Evolutionary conservation across 768 basidiomycete species (phyloP).

Genomic region (Panaeolus papilionaceus): DNA sequence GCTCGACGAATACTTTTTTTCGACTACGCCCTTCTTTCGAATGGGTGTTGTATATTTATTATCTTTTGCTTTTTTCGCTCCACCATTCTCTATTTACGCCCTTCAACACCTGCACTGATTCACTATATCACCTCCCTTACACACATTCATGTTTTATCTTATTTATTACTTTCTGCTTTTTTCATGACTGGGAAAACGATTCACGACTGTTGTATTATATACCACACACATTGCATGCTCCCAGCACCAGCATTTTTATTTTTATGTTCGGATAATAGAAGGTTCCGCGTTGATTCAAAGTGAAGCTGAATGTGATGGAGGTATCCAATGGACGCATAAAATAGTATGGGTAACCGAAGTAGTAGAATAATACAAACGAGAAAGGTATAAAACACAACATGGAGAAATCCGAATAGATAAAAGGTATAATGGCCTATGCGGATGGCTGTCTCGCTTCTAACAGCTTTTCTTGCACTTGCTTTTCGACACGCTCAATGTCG

Average conservation of each 20-base stretch:
- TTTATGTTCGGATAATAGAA: background rate
- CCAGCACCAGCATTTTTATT: background rate
- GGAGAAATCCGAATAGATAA: background rate
- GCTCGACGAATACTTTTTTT: background rate
- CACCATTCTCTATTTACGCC: background rate
- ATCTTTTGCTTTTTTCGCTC: background rate
- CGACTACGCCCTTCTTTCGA: background rate
- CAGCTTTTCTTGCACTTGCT: slow-evolving; percentile 32
- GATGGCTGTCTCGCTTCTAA: slow-evolving; percentile 25
- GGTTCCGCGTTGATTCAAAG: background rate
- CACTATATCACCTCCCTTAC: background rate
- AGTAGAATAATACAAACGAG: slow-evolving; percentile 9
- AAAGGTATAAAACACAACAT: slow-evolving; percentile 12
- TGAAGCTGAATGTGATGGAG: background rate
- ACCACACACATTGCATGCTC: background rate
- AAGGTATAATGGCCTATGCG: background rate
- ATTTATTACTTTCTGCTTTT: background rate
- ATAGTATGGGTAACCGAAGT: slow-evolving; percentile 2
- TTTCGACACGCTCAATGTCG: slow-evolving; percentile 41
- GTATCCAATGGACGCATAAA: background rate
- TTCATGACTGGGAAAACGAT: slow-evolving; percentile 7
- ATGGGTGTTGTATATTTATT: slow-evolving; percentile 1
- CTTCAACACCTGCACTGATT: background rate
- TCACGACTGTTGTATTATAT: slow-evolving; percentile 13
- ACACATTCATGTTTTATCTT: background rate